Percentiles rank a stretch among this genome's conserved stretches.
Conservation (phyloP, 73 alveolate species). For the Paramecium primaurelia region DNA sequence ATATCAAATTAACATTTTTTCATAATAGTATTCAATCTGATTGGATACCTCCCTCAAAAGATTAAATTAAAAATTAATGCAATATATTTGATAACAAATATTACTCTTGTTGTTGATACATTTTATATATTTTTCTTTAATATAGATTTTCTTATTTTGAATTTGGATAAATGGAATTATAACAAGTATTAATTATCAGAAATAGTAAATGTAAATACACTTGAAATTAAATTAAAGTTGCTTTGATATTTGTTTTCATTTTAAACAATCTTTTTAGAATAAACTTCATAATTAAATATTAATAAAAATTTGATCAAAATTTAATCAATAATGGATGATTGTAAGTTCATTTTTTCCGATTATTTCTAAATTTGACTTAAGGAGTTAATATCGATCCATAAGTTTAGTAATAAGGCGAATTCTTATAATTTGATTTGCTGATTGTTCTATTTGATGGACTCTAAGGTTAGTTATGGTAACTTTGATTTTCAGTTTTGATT, state of each 20-base stretch:
- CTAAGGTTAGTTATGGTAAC: neutral
- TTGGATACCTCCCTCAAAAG: constrained; percentile 69
- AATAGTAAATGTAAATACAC: neutral
- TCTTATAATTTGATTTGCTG: neutral
- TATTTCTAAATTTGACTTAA: neutral
- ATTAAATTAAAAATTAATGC: constrained; percentile 52
- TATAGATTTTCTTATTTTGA: neutral
- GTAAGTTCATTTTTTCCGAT: neutral
- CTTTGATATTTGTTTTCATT: neutral
- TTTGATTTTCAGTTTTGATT: neutral
- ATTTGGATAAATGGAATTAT: neutral
- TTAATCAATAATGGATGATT: neutral
- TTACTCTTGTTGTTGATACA: constrained; percentile 75
- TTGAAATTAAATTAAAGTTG: neutral
- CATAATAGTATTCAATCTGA: constrained; percentile 61
- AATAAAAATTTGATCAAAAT: neutral
- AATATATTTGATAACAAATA: constrained; percentile 73
- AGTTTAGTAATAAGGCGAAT: neutral
- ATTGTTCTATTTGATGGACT: neutral
- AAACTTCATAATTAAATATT: too few relatives aligned
- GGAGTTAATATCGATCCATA: neutral
- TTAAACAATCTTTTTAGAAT: neutral
- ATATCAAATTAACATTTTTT: constrained; percentile 61
- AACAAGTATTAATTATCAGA: neutral
- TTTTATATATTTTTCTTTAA: neutral